Base-by-base conservation (phyloP, 768 basidiomycete species). In the Suillus ampliporus region DNA sequence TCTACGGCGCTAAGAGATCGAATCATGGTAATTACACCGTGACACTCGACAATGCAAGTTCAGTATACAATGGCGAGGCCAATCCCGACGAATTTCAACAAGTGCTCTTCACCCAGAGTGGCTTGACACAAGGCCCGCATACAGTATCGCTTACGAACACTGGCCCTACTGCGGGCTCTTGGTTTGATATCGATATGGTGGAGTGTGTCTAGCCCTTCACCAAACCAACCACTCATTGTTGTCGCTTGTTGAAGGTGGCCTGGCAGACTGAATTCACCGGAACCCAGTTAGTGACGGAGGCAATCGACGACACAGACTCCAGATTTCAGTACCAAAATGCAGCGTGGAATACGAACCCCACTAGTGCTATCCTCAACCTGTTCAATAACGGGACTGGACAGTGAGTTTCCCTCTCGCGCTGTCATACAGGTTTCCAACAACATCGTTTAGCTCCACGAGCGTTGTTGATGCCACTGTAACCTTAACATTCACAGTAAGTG, bases 101-200 rank as follows among this genome's bases (percentile, higher is more conserved):
- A 26, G 57, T 70, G 5, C 70, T 86, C n/a, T 85, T 80, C 67
- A 74, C 73, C 6, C 65, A 61, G 2, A 72, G 74, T 34, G 66
- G 71, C 3, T 68, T 85, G 56, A 47, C 60, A 4, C 71, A 78
- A 46, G 77, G 65, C 5, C 57, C 44, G 34, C 85, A 86, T 63
- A 71, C 70, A 0, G 71, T 85, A 7, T 65, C 57, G 15, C 5
- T 76, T 52, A 73, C 65, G 56, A 75, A 75, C 44, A 78, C 72
- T 5, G 74, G 81, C 31, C 68, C 72, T 3, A 31, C 50, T 13
- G 31, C 11, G 11, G n/a, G 5, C 31, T 28, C 7, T 21, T 75
- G 70, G 50, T 66, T 86, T 50, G 85, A 84, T 65, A 70, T 86
- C 28, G 85, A 86, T 60, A 83, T 79, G 64, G 84, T 84, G 2